Percentiles rank a stretch among this genome's conserved stretches.
Conservation (phyloP, 2,329 filamentous ascomycete genomes). For the Exserohilum turcica region DNA sequence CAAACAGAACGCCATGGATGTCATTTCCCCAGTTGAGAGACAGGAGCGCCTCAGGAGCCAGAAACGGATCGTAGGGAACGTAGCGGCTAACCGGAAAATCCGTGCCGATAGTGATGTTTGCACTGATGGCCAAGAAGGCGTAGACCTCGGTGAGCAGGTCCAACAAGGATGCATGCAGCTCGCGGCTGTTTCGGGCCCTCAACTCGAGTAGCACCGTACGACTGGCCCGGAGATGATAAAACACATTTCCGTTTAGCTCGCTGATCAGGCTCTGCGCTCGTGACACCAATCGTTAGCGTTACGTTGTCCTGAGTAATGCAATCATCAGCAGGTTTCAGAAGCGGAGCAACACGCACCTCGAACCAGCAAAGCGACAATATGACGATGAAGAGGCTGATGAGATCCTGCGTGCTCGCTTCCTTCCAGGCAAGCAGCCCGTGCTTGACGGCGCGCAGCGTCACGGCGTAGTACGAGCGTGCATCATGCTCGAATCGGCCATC, state of each 20-base stretch:
- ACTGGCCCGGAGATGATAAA: constrained; percentile 4
- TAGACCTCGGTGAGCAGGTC: constrained; percentile 7
- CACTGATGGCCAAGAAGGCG: constrained; percentile 3
- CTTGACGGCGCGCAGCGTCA: constrained; percentile 6
- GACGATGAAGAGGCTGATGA: constrained; percentile 1
- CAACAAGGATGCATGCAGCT: neutral
- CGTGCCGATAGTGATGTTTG: neutral
- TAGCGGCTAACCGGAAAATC: constrained; percentile 1
- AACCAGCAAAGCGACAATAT: constrained; percentile 4
- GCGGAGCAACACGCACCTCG: neutral
- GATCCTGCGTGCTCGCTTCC: neutral
- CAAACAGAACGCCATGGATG: constrained; percentile 3
- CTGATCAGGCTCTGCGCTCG: neutral
- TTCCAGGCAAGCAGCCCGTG: constrained; percentile 4
- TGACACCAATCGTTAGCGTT: neutral
- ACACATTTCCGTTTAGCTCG: constrained; percentile 1
- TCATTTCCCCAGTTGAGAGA: neutral
- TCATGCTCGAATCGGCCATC: constrained; percentile 3
- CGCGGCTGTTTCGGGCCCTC: neutral
- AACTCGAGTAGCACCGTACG: constrained; percentile 3
- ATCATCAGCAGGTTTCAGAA: neutral
- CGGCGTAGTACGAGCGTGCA: constrained; percentile 6
- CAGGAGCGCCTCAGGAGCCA: neutral
- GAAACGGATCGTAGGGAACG: constrained; percentile 2
- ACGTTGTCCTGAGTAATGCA: neutral